A percentile compares a stretch with the other conserved stretches of the same genome.
phyloP scores from a whole-genome alignment of 2,329 filamentous ascomycete genomes.

The Penicillium sp. region DNA sequence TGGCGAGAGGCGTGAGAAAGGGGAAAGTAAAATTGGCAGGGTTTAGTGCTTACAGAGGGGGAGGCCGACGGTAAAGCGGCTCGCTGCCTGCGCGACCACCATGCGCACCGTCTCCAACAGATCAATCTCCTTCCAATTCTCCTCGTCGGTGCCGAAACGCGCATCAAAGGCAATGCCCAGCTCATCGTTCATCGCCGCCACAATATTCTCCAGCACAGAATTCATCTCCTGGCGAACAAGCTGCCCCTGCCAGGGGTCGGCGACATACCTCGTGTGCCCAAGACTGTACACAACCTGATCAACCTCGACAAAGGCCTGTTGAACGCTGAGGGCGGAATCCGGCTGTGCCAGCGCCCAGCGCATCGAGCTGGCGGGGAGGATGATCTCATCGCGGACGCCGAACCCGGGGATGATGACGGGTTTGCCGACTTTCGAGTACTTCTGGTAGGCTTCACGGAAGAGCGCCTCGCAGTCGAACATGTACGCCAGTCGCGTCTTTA shows the following conservation, averaged over 20 bases:
- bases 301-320: conserved; percentile 45
- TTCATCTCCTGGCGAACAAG: conserved; percentile 30
- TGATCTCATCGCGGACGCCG: conserved; percentile 47
- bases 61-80: conserved; percentile 36
- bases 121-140: conserved; percentile 31
- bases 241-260: conserved; percentile 39
- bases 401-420: conserved; percentile 50
- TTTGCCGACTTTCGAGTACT: conserved; percentile 52
- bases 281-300: conserved; percentile 37
- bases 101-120: conserved; percentile 31
- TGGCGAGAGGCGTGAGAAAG: background rate
- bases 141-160: conserved; percentile 28
- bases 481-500: conserved; percentile 4
- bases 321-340: conserved; percentile 41
- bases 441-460: conserved; percentile 10
- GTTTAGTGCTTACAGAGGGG: conserved; percentile 30
- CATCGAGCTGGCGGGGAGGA: conserved; percentile 48
- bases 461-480: conserved; percentile 9
- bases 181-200: conserved; percentile 28
- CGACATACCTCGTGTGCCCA: conserved; percentile 40
- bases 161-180: conserved; percentile 30
- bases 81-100: conserved; percentile 33
- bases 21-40: conserved; percentile 26
- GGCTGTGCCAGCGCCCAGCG: conserved; percentile 49
- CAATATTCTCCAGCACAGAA: conserved; percentile 21